Conservation (phyloP, 805 yeast genomes). For the Schwanniomyces vanrijiae region DNA sequence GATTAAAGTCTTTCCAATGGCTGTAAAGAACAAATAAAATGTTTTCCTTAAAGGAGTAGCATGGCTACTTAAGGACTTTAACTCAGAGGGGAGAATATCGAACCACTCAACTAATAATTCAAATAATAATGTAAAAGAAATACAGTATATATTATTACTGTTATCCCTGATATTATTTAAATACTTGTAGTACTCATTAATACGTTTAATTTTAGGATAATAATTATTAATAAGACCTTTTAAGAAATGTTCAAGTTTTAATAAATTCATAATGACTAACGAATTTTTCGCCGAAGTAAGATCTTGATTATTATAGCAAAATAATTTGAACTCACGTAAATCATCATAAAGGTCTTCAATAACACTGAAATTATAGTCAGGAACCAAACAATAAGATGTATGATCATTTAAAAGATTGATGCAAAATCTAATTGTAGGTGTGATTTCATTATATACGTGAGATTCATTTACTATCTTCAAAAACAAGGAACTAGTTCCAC, state of each 20-base stretch:
- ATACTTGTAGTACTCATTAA: constrained; percentile 24
- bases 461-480: constrained; percentile 24
- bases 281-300: constrained; percentile 6
- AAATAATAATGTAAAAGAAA: constrained; percentile 31
- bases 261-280: not conserved
- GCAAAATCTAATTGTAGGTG: constrained; percentile 18
- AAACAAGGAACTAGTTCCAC: constrained; percentile 34
- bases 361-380: constrained; percentile 34
- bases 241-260: constrained; percentile 32
- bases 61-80: constrained; percentile 24
- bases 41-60: constrained; percentile 30
- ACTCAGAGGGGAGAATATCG: constrained; percentile 32
- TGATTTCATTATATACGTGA: constrained; percentile 12
- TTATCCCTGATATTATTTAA: constrained; percentile 12
- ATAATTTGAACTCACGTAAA: constrained; percentile 25
- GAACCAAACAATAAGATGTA: constrained; percentile 21
- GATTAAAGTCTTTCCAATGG: constrained; percentile 32
- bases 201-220: constrained; percentile 24
- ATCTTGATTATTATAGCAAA: constrained; percentile 12
- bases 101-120: constrained; percentile 37
- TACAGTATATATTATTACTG: constrained; percentile 18
- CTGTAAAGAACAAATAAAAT: constrained; percentile 33
- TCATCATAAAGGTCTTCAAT: constrained; percentile 24
- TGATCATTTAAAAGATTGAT: constrained; percentile 22
- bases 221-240: constrained; percentile 21